phyloP scores from a whole-genome alignment of 2,329 filamentous ascomycete species.

The Neocatenulostroma microsporum region DNA sequence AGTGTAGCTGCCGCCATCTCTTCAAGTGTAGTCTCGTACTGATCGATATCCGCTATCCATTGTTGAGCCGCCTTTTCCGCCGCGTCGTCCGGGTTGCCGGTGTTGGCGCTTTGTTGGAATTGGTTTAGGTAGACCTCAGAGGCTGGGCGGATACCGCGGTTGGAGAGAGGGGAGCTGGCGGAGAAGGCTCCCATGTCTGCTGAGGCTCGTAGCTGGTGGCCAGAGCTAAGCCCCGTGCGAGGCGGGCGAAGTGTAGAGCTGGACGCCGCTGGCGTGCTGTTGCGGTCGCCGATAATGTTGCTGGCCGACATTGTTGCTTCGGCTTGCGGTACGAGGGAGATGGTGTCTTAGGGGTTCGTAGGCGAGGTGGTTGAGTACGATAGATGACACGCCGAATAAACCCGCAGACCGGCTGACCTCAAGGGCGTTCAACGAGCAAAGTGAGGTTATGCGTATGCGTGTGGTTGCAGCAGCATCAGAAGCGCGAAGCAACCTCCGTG shows the following conservation, averaged over 20 bases:
- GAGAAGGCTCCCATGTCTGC: constrained; percentile 85
- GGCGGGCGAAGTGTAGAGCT: constrained; percentile 72
- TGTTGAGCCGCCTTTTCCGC: constrained; percentile 93
- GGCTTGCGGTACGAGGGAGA: constrained; percentile 2
- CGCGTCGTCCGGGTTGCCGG: constrained; percentile 67
- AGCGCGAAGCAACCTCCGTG: no score
- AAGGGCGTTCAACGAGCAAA: constrained; percentile 51
- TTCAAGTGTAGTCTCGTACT: constrained; percentile 96
- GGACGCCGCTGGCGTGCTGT: constrained; percentile 90
- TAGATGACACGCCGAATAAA: constrained; percentile 1
- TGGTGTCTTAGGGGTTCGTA: constrained; percentile 4
- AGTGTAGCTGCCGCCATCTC: constrained; percentile 99
- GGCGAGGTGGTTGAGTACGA: constrained; percentile 3
- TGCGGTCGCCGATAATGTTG: constrained; percentile 63
- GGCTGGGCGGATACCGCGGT: constrained; percentile 77
- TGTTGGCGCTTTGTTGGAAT: constrained; percentile 58
- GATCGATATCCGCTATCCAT: constrained; percentile 98
- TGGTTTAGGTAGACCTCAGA: constrained; percentile 89
- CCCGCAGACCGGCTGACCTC: constrained; percentile 42
- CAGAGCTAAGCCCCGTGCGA: constrained; percentile 57
- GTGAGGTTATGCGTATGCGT: no score
- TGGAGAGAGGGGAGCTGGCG: constrained; percentile 57
- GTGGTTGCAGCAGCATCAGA: no score
- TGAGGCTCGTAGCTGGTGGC: constrained; percentile 84
- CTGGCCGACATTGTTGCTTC: constrained; percentile 37